A percentile compares a stretch with the other conserved stretches of the same genome.
phyloP scores from a whole-genome alignment of 805 yeast genomes.

The Spathaspora gorwiae region DNA sequence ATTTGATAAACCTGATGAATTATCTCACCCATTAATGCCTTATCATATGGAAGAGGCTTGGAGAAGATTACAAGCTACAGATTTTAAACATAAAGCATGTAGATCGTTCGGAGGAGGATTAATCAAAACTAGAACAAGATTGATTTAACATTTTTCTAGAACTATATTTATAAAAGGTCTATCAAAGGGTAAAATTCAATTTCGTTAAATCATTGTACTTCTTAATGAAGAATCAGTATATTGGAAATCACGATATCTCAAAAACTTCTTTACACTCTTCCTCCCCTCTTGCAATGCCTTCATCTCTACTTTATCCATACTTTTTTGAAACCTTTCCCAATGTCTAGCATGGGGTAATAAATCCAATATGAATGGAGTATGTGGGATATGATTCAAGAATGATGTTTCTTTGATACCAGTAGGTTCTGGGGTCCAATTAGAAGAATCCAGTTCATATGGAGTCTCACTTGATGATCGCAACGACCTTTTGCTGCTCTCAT shows the following conservation, averaged over 20 bases:
- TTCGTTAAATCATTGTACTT: not conserved
- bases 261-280: constrained; percentile 20
- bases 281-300: constrained; percentile 9
- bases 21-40: constrained; percentile 71
- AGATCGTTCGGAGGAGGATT: constrained; percentile 72
- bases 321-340: constrained; percentile 31
- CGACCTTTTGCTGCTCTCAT: constrained; percentile 12
- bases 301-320: constrained; percentile 19
- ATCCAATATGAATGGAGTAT: constrained; percentile 23
- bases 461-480: constrained; percentile 5
- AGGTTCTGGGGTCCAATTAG: constrained; percentile 8
- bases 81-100: constrained; percentile 56
- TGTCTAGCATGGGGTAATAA: constrained; percentile 27
- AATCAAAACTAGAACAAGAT: constrained; percentile 46
- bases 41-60: constrained; percentile 87
- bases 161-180: constrained; percentile 40
- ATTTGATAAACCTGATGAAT: constrained; percentile 86
- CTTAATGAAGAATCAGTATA: constrained; percentile 7
- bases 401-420: constrained; percentile 35
- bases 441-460: not conserved
- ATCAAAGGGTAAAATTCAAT: constrained; percentile 32
- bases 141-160: constrained; percentile 42
- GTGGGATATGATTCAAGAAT: constrained; percentile 19
- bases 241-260: constrained; percentile 35
- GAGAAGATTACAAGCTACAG: constrained; percentile 63